These are phyloP conservation scores for Verticillium isaacii DNA, from an alignment of 2,329 filamentous ascomycete species.

Conservation along the genomic window DNA sequence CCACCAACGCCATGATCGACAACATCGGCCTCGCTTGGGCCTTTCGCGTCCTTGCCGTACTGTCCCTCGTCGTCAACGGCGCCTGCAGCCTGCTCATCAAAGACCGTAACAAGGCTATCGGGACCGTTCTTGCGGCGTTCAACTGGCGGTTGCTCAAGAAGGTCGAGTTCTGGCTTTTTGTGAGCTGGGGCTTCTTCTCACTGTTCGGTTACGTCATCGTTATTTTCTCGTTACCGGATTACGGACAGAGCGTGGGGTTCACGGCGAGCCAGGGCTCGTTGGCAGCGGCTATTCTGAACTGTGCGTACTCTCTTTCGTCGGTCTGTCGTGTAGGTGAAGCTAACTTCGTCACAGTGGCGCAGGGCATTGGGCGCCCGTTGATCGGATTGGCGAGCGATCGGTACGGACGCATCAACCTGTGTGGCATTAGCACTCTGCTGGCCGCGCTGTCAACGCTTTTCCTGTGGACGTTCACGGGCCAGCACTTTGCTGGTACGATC, in stretches of 20 bases:
- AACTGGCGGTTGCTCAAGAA: constrained; percentile 57
- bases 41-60: constrained; percentile 59
- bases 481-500: constrained; percentile 59
- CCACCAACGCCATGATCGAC: constrained; percentile 63
- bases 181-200: constrained; percentile 65
- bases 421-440: constrained; percentile 57
- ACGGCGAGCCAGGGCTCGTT: constrained; percentile 62
- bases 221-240: constrained; percentile 73
- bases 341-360: constrained; percentile 34
- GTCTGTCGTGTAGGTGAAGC: background rate
- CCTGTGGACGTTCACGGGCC: constrained; percentile 68
- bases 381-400: constrained; percentile 70
- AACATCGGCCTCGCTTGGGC: constrained; percentile 62
- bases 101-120: constrained; percentile 69
- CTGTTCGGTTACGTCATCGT: constrained; percentile 72
- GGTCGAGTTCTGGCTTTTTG: constrained; percentile 58
- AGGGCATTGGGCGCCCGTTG: constrained; percentile 63
- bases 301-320: constrained; percentile 32
- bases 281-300: constrained; percentile 68
- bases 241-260: constrained; percentile 64
- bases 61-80: constrained; percentile 60
- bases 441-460: constrained; percentile 62
- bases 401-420: constrained; percentile 70
- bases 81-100: constrained; percentile 59
- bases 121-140: constrained; percentile 63